Base-by-base conservation (phyloP, 768 basidiomycete genomes). In the Podaxis sp. region DNA sequence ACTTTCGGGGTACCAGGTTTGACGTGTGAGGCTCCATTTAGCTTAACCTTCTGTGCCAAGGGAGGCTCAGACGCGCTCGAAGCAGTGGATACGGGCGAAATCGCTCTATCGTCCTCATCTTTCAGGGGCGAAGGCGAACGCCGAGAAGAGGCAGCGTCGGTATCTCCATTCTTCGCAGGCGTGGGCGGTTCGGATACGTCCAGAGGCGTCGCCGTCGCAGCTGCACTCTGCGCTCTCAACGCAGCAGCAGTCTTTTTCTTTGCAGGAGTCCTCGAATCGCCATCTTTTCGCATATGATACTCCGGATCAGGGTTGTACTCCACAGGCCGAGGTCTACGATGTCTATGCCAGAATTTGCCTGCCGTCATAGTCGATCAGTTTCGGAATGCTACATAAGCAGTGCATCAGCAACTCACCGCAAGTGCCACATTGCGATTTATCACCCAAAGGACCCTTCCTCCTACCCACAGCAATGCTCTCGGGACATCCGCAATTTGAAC, bases 331-430 rank as follows among this genome's bases (percentile, higher is more conserved):
- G 92, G 91, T 60, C 90, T 79, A 60, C 92, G 82, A 79, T 94
- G 92, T 61, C 93, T 77, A 74, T 95, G 92, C 89, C 90, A 96
- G 77, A 84, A 95, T 75, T 95, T 95, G 64, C 94, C 93, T 95
- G 53, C 15, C 36, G 42, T 64, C 17, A 59, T 54, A 53, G 62
- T 63, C 55, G 19, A 61, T 56, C 36, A 66, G 51, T 51, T 60
- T 22, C 54, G 57, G 46, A 55, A 46, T 59, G 56, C 19, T 36
- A 53, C 36, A 52, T 49, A n/a, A 48, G 57, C 26, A 62, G 59
- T 57, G 51, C 42, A 59, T 22, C 19, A n/a, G 39, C 48, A 58
- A 80, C 91, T 58, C 76, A 95, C 95, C 93, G 75, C 95, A 97
- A n/a, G 86, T 82, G 36, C 92, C 93, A 75, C 95, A 98, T 72